A percentile compares a stretch with the other conserved stretches of the same genome.
phyloP scores from a whole-genome alignment of 805 yeast species.

The Lachancea sp. region DNA sequence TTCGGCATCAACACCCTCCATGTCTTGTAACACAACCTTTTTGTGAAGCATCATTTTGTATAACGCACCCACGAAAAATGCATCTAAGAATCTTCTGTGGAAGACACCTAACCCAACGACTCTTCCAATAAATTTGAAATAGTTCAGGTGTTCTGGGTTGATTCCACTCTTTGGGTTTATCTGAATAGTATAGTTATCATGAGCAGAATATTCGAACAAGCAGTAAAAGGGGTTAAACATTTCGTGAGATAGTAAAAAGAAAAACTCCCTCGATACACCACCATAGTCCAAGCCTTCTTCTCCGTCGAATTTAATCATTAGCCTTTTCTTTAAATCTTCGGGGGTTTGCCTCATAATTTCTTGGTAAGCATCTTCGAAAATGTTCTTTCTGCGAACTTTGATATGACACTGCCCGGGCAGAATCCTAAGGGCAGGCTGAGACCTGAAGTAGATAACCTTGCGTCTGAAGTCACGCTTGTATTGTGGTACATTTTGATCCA shows the following conservation, averaged over 20 bases:
- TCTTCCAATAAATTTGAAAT: conserved; percentile 96
- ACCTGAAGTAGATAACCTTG: conserved; percentile 93
- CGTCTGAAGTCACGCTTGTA: conserved; percentile 98
- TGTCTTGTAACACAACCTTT: conserved; percentile 89
- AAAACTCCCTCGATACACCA: conserved; percentile 97
- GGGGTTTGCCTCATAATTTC: conserved; percentile 99
- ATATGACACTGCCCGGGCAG: conserved; percentile 98
- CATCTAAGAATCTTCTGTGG: conserved; percentile 96
- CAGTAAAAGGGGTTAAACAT: conserved; percentile 99
- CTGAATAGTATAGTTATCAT: conserved; percentile 95
- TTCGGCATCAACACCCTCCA: conserved; percentile 99
- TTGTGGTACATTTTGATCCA: conserved; percentile 98
- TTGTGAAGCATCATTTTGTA: conserved; percentile 96
- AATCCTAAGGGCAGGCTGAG: conserved; percentile 95
- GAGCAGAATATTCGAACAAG: conserved; percentile 93
- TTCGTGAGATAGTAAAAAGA: conserved; percentile 93
- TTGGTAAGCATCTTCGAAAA: conserved; percentile 95
- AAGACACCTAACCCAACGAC: conserved; percentile 97
- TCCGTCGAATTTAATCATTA: conserved; percentile 98
- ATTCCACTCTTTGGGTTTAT: conserved; percentile 96
- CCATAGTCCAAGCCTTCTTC: conserved; percentile 99
- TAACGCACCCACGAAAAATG: conserved; percentile 96
- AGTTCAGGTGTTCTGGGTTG: conserved; percentile 95
- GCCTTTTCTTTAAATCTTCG: conserved; percentile 92
- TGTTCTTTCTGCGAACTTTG: conserved; percentile 92